Percentiles rank a stretch among this genome's conserved stretches.
phyloP scores from a whole-genome alignment of 2,329 filamentous ascomycete species.

The Proliferodiscus dingleyae region DNA sequence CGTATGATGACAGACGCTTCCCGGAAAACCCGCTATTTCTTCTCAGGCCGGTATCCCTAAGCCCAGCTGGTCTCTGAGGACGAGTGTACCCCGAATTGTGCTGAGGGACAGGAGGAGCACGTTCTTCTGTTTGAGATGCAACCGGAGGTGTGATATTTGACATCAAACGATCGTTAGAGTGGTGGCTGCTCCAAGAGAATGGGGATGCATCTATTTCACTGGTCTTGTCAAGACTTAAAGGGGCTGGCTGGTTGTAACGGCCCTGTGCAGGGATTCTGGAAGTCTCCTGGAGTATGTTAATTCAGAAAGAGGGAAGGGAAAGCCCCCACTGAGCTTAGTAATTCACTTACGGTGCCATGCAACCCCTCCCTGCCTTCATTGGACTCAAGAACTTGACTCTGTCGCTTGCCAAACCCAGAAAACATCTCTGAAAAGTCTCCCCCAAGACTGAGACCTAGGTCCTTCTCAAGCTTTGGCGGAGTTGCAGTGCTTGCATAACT shows the following conservation, averaged over 20 bases:
- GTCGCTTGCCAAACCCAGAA: conserved; percentile 27
- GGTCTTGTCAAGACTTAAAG: conserved; percentile 26
- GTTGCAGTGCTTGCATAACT: conserved; percentile 33
- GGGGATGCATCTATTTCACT: conserved; percentile 25
- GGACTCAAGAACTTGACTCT: conserved; percentile 25
- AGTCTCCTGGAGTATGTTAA: conserved; percentile 20
- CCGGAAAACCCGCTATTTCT: conserved; percentile 27
- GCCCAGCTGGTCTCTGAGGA: conserved; percentile 15
- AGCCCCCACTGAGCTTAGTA: not conserved
- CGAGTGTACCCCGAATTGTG: conserved; percentile 12
- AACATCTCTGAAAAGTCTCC: conserved; percentile 34
- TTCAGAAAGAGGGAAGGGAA: not conserved
- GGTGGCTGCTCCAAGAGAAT: conserved; percentile 29
- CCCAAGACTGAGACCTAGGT: conserved; percentile 29
- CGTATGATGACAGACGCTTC: conserved; percentile 26
- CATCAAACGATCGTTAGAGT: conserved; percentile 30
- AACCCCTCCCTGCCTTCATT: conserved; percentile 21
- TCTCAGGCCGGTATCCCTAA: conserved; percentile 21
- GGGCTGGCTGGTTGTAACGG: conserved; percentile 24
- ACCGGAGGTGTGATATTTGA: conserved; percentile 22
- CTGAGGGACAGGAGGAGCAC: conserved; percentile 23
- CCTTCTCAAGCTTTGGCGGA: conserved; percentile 28
- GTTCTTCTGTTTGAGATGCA: conserved; percentile 9
- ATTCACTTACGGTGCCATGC: conserved; percentile 25
- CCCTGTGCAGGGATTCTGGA: conserved; percentile 16